Base-by-base conservation (phyloP, 2,329 filamentous ascomycete species). In the Pseudopyricularia javanii region DNA sequence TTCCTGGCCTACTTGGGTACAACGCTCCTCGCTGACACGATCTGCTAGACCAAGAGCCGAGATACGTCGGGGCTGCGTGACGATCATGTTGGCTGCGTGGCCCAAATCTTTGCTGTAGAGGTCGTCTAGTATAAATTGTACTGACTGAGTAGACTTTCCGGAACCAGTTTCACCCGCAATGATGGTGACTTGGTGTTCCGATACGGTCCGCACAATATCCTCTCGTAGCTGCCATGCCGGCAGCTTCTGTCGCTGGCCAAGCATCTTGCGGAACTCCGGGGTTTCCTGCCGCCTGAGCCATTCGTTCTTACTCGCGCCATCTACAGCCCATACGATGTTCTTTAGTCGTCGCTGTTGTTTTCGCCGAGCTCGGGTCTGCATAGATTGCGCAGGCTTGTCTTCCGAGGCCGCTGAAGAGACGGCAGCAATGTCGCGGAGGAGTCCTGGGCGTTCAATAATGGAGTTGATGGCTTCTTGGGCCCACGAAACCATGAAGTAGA, bases 101-200 rank as follows among this genome's bases (percentile, higher is more conserved):
- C 91, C 93, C 8, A 94, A 74, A 7, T 84, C 80, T 47, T 79
- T 76, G 56, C 79, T 75, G 60, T 96, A 95, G 57, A 97, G 73
- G 60, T 97, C 88, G 61, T 98, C 93, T 1, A 98, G 75, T 45
- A 98, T 78, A 66, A 97, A 98, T 66, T 98, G 93, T 33, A 97
- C 89, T 2, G 89, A 93, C 66, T 98, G 93, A 0, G 93, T 97
- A 49, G 88, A 95, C 68, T 98, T 98, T 63, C 93, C 93, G 17
- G 89, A 95, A 52, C 93, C 93, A 4, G 93, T 98, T 69, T 97
- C 93, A 59, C 93, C 93, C 45, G 91, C 94, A 60, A 98, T 93
- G 61, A 98, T 96, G 1, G 89, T 95, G 50, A 98, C 90, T 66
- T 96, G 85, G 62, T 91, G 82, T 4, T 76, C 72, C 43, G 77